These are phyloP conservation scores for Backusella liffmaniae DNA, from an alignment of 192 early-diverging fungal species.

Conservation along the genomic window DNA sequence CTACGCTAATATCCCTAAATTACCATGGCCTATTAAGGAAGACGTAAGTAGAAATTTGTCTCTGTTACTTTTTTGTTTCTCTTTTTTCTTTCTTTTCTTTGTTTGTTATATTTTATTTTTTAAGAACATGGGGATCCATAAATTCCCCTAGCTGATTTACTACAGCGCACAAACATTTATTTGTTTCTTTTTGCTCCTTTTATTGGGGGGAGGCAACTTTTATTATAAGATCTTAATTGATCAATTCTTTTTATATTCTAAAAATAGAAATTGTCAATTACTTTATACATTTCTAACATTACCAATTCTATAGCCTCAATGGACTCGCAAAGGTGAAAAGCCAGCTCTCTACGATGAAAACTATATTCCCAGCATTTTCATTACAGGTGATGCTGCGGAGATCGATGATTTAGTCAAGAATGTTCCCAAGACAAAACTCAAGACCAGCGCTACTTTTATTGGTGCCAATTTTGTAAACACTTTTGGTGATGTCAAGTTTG, in stretches of 20 bases:
- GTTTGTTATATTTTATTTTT: not conserved
- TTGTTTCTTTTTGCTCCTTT: not conserved
- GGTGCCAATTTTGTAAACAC: conserved; percentile 37
- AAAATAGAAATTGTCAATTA: conserved; percentile 2
- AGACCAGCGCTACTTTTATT: conserved; percentile 35
- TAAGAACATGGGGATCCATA: not conserved
- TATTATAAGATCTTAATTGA: not conserved
- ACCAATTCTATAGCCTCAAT: conserved; percentile 15
- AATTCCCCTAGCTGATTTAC: not conserved
- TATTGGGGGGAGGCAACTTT: not conserved
- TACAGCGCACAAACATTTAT: not conserved
- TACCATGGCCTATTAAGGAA: conserved; percentile 39
- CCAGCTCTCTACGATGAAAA: conserved; percentile 39
- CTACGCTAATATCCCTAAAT: conserved; percentile 42
- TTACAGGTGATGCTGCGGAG: conserved; percentile 25
- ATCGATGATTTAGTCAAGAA: conserved; percentile 28
- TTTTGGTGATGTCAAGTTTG: conserved; percentile 35
- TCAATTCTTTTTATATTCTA: not conserved
- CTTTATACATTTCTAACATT: not conserved
- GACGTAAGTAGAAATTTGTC: conserved; percentile 17
- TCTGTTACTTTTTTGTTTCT: not conserved
- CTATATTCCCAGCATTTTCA: conserved; percentile 47
- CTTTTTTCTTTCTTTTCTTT: not conserved
- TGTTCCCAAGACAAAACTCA: conserved; percentile 12
- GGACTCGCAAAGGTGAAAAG: conserved; percentile 38